phyloP scores from a whole-genome alignment of 495 filamentous ascomycete genomes.

The Symbiotaphrina buchneri region DNA sequence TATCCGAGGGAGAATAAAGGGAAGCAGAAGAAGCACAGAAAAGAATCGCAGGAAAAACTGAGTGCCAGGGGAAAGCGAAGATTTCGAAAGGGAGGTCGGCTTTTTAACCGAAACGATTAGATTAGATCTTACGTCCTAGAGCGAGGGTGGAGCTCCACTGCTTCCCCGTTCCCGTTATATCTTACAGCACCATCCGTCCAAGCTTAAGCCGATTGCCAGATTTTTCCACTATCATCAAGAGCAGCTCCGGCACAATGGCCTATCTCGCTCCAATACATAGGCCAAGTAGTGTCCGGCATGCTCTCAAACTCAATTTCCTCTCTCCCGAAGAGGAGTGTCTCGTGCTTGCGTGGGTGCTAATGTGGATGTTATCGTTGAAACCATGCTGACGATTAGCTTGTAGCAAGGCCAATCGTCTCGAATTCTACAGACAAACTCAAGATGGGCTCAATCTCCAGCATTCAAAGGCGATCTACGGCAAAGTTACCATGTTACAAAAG shows the following conservation, averaged over 20 bases:
- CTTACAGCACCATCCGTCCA: too few species aligned
- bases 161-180: too few species aligned
- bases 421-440: constrained; percentile 45
- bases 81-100: too few species aligned
- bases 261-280: constrained; percentile 88
- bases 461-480: constrained; percentile 54
- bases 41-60: too few species aligned
- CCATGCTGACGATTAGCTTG: constrained; percentile 3
- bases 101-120: too few species aligned
- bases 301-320: constrained; percentile 57
- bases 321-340: constrained; percentile 53
- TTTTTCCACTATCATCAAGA: not conserved
- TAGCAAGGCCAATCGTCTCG: constrained; percentile 72
- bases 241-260: constrained; percentile 34
- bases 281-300: constrained; percentile 75
- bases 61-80: too few species aligned
- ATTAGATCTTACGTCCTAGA: too few species aligned
- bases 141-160: too few species aligned
- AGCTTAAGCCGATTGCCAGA: too few species aligned
- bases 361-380: constrained; percentile 4
- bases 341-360: constrained; percentile 53
- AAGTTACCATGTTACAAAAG: constrained; percentile 65
- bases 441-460: constrained; percentile 37
- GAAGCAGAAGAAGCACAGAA: too few species aligned
- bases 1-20: not conserved